Evolutionary conservation across 768 basidiomycete species (phyloP).

Genomic region (Russula vinacea): DNA sequence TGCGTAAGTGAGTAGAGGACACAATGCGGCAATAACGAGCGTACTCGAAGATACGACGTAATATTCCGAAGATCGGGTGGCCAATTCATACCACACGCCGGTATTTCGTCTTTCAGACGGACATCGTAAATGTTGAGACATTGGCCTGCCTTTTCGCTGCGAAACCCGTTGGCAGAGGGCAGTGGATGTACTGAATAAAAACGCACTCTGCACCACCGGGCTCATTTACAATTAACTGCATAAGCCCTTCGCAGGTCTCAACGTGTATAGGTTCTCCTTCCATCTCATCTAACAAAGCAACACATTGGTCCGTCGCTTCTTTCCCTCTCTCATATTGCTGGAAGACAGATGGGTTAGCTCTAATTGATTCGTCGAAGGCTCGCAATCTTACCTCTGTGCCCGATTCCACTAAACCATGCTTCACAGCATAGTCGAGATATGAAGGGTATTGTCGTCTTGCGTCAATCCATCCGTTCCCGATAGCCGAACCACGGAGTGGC

Average conservation of each 20-base stretch:
- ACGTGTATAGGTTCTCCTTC: constrained; percentile 57
- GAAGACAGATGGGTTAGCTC: not conserved
- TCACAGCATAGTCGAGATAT: constrained; percentile 81
- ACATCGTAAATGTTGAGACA: constrained; percentile 97
- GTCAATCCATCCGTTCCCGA: constrained; percentile 99
- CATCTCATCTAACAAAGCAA: constrained; percentile 43
- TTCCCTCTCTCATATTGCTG: constrained; percentile 64
- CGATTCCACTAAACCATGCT: constrained; percentile 71
- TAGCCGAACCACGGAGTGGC: constrained; percentile 75
- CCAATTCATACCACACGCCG: constrained; percentile 98
- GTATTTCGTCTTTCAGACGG: constrained; percentile 77
- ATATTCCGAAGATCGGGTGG: constrained; percentile 79
- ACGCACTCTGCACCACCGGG: constrained; percentile 18
- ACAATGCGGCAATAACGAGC: constrained; percentile 33
- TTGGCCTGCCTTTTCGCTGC: constrained; percentile 58
- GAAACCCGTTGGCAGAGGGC: constrained; percentile 39
- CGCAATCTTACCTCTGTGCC: constrained; percentile 56
- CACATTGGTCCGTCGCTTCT: constrained; percentile 56
- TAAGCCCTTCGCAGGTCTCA: constrained; percentile 56
- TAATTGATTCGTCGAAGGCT: not conserved
- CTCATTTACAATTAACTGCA: constrained; percentile 41
- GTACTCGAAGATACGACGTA: constrained; percentile 74
- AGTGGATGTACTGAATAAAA: not conserved
- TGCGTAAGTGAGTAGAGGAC: not conserved
- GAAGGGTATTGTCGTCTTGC: constrained; percentile 82